Evolutionary conservation across 1,284 basidiomycete genomes (phyloP), one percentile per base, ranked within the genome.

Genomic region (Fomitopsis schrenkii): DNA sequence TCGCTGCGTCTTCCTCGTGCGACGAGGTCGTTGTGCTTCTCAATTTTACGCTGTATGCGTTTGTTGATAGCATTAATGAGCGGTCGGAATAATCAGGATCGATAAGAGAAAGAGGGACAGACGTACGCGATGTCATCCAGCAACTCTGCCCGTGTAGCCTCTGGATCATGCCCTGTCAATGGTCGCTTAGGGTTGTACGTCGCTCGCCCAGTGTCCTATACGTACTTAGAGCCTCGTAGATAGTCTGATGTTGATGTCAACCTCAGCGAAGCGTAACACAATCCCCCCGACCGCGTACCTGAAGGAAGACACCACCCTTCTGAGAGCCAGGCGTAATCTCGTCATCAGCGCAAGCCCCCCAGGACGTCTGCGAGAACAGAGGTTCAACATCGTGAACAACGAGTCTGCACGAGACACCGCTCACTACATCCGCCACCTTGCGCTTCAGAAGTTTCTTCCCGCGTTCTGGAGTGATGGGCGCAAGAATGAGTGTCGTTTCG

Each of bases 311-410:
- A 2, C 65, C 63, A 2, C 63, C 65, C 7, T 52, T 50, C 10
- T 44, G 26, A 17, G 53, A 46, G 3, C 59, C 61, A 22, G 57
- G 59, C 10, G 65, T 62, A 26, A 44, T 26, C 41, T 66, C 61
- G 17, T 56, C 58, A 19, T 66, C 65, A 48, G 60, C 59, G 30
- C 65, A 66, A 14, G 65, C 65, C 0, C 63, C 61, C 65, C 62
- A 66, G 12, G 65, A 66, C 2, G 59, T 63, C 65, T 66, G 14
- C 8, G 4, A 6, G 3, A 14, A 8, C 14, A 12, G 19, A 38
- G 22, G 5, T 35, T 12, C 26, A 8, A 5, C 10, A 38, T n/a
- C 6, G 5, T n/a, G 12, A n/a, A 33, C 12, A 2, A 30, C 8
- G 10, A 10, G 28, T 14, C 33, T 48, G 3, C 14, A 14, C 3